Percentiles rank a stretch among this genome's conserved stretches.
Conservation (phyloP, 2,329 filamentous ascomycete species). For the Aspergillus carbonarius region DNA sequence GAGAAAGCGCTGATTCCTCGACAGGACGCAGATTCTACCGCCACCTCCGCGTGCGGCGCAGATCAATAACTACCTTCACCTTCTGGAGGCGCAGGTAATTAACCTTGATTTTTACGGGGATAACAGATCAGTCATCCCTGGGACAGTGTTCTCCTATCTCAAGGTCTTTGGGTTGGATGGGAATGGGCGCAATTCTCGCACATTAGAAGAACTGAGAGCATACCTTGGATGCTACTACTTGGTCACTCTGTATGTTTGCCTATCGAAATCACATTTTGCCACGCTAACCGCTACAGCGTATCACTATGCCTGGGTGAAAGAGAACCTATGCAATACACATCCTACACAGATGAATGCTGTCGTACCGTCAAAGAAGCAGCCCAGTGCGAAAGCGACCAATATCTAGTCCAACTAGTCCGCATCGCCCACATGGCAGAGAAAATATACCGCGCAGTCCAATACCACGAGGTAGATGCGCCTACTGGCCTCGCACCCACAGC, state of each 20-base stretch:
- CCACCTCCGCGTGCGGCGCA: slow-evolving; percentile 43
- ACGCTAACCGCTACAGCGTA: slow-evolving; percentile 14
- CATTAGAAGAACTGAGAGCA: slow-evolving; percentile 54
- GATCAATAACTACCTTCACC: slow-evolving; percentile 47
- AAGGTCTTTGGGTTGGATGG: slow-evolving; percentile 10
- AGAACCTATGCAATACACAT: slow-evolving; percentile 53
- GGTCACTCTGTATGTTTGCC: slow-evolving; percentile 50
- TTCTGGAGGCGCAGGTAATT: slow-evolving; percentile 50
- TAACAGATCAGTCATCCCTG: neutral
- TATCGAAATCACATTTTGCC: neutral
- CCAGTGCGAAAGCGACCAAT: slow-evolving; percentile 51
- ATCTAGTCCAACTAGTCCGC: slow-evolving; percentile 50
- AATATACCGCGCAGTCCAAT: slow-evolving; percentile 38
- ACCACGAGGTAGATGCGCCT: slow-evolving; percentile 19
- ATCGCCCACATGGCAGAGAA: slow-evolving; percentile 54
- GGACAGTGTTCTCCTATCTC: neutral
- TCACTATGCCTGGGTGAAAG: slow-evolving; percentile 41
- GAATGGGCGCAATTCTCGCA: slow-evolving; percentile 33
- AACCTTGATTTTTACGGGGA: slow-evolving; percentile 39
- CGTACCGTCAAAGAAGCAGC: slow-evolving; percentile 43
- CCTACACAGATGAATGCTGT: slow-evolving; percentile 55
- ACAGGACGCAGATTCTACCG: slow-evolving; percentile 7
- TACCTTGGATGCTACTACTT: slow-evolving; percentile 58
- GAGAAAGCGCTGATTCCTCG: neutral
- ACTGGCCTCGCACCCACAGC: slow-evolving; percentile 19